A percentile compares a stretch with the other conserved stretches of the same genome.
These are phyloP conservation scores for Phytophthora ramorum DNA, from an alignment of 352 stramenopile genomes.

Conservation along the genomic window DNA sequence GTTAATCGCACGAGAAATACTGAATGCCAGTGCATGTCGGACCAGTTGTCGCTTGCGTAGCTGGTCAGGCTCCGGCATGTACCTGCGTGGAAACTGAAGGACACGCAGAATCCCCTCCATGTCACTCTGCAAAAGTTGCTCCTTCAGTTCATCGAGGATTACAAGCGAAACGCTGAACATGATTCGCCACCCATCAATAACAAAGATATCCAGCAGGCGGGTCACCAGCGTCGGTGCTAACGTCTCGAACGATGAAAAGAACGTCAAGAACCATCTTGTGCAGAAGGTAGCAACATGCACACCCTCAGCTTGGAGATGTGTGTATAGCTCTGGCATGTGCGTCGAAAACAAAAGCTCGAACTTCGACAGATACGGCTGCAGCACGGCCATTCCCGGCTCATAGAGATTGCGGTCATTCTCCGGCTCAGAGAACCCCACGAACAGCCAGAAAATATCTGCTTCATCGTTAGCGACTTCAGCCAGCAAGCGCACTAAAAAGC, in stretches of 20 bases:
- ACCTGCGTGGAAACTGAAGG: slow-evolving; percentile 65
- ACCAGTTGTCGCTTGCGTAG: slow-evolving; percentile 57
- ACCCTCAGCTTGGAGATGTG: slow-evolving; percentile 63
- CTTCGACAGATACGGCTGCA: slow-evolving; percentile 70
- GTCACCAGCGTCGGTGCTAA: slow-evolving; percentile 69
- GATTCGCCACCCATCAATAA: slow-evolving; percentile 82
- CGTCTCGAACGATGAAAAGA: slow-evolving; percentile 86
- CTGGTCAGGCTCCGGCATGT: slow-evolving; percentile 55
- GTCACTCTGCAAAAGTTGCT: slow-evolving; percentile 55
- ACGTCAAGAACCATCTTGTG: slow-evolving; percentile 87
- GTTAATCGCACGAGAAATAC: slow-evolving; percentile 66
- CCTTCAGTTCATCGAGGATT: slow-evolving; percentile 75
- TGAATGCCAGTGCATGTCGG: slow-evolving; percentile 66
- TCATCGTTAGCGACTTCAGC: slow-evolving; percentile 72
- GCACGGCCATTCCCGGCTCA: slow-evolving; percentile 73
- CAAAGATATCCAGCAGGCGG: slow-evolving; percentile 79
- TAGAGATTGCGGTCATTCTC: slow-evolving; percentile 81
- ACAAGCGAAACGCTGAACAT: slow-evolving; percentile 84
- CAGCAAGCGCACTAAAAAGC: slow-evolving; percentile 80
- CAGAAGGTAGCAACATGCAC: slow-evolving; percentile 78
- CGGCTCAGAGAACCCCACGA: slow-evolving; percentile 78
- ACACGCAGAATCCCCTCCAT: slow-evolving; percentile 77
- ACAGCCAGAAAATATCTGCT: slow-evolving; percentile 85
- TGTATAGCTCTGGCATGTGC: slow-evolving; percentile 72
- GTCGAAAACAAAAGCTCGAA: slow-evolving; percentile 71